These are phyloP conservation scores for Aotearoamyces nothofagi DNA, from an alignment of 2,329 filamentous ascomycete genomes.

Conservation along the genomic window DNA sequence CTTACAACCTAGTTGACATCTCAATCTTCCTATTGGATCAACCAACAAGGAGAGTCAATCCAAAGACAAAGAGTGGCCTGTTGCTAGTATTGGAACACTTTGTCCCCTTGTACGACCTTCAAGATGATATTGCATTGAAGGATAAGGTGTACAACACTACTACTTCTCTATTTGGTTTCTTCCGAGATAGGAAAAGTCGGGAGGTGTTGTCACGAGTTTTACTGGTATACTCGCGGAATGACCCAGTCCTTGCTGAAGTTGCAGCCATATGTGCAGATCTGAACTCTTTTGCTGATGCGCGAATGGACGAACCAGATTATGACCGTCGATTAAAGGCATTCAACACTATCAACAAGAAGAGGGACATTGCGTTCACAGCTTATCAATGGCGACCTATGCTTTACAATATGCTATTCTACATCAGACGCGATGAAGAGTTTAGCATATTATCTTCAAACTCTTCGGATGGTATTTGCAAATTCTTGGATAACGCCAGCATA, in stretches of 20 bases:
- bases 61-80: slow-evolving; percentile 68
- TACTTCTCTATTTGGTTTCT: slow-evolving; percentile 76
- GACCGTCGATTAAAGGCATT: slow-evolving; percentile 69
- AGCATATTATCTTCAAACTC: slow-evolving; percentile 70
- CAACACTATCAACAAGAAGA: slow-evolving; percentile 48
- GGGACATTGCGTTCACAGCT: slow-evolving; percentile 42
- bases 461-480: slow-evolving; percentile 63
- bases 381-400: slow-evolving; percentile 78
- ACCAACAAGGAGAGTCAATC: slow-evolving; percentile 68
- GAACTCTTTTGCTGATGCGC: slow-evolving; percentile 60
- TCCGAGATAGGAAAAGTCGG: slow-evolving; percentile 68
- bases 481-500: slow-evolving; percentile 49
- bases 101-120: slow-evolving; percentile 45
- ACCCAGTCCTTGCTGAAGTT: slow-evolving; percentile 43
- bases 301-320: slow-evolving; percentile 79
- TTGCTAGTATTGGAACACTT: slow-evolving; percentile 72
- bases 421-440: slow-evolving; percentile 76
- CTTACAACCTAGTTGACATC: slow-evolving; percentile 65
- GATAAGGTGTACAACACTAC: slow-evolving; percentile 57
- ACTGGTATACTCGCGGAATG: slow-evolving; percentile 49
- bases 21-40: slow-evolving; percentile 71
- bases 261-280: slow-evolving; percentile 61
- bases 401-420: slow-evolving; percentile 79
- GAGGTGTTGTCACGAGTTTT: slow-evolving; percentile 61
- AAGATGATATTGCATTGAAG: slow-evolving; percentile 40